Conservation (phyloP, 345 rosid genomes). For the Moricandia moricandioides region DNA sequence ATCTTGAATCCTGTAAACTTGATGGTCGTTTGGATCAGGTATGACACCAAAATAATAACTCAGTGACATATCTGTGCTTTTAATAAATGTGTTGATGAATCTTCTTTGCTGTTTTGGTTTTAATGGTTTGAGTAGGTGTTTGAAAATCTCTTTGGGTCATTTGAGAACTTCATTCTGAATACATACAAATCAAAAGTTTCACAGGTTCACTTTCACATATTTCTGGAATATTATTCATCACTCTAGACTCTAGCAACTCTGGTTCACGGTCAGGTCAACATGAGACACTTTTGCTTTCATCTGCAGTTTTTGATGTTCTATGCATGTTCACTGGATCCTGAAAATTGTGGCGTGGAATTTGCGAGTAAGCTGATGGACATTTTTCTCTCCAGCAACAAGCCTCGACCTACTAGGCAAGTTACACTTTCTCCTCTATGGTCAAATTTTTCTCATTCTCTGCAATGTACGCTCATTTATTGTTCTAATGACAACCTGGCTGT, state of each 20-base stretch:
- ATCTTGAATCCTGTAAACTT: conserved; percentile 70
- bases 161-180: conserved; percentile 51
- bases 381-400: conserved; percentile 43
- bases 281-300: conserved; percentile 3
- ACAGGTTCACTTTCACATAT: conserved; percentile 46
- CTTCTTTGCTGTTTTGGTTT: background rate
- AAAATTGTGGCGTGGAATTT: conserved; percentile 69
- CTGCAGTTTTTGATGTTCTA: conserved; percentile 89
- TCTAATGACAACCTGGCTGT: conserved; percentile 10
- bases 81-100: background rate
- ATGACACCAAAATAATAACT: conserved; percentile 10
- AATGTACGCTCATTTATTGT: background rate
- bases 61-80: background rate
- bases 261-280: too few relatives aligned
- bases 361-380: conserved; percentile 50
- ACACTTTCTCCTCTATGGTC: conserved; percentile 8
- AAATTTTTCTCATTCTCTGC: background rate
- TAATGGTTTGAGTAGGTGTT: conserved; percentile 53
- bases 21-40: conserved; percentile 68
- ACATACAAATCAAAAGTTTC: conserved; percentile 80
- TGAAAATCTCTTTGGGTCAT: conserved; percentile 65
- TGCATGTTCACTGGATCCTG: conserved; percentile 83
- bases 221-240: too few relatives aligned
- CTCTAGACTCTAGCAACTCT: too few relatives aligned
- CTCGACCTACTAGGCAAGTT: conserved; percentile 56